Conservation (phyloP, 352 stramenopile species). For the Phytophthora sp. region DNA sequence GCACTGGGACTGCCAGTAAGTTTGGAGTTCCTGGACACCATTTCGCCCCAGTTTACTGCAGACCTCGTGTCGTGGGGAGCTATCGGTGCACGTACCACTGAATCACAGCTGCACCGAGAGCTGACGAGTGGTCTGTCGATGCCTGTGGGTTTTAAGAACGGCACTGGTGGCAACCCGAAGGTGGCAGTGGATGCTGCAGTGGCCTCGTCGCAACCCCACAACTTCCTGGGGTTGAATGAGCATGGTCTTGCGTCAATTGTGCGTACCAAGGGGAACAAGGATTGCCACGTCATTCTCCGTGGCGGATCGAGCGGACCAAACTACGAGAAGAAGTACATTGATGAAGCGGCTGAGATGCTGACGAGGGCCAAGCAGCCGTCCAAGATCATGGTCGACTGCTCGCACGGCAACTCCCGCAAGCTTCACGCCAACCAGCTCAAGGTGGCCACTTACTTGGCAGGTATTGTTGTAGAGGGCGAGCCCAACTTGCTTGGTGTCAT, state of each 20-base stretch:
- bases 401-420: constrained; percentile 89
- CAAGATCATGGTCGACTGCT: constrained; percentile 91
- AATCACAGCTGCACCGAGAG: constrained; percentile 85
- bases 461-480: constrained; percentile 69
- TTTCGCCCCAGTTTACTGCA: constrained; percentile 82
- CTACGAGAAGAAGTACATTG: constrained; percentile 79
- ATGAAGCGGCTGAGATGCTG: constrained; percentile 63
- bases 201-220: constrained; percentile 75
- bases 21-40: constrained; percentile 86
- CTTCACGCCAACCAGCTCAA: constrained; percentile 84
- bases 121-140: constrained; percentile 83
- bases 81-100: constrained; percentile 85
- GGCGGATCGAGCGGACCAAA: constrained; percentile 81
- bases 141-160: constrained; percentile 89
- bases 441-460: constrained; percentile 70
- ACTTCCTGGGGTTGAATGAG: constrained; percentile 84
- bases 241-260: constrained; percentile 86
- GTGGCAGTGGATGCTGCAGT: constrained; percentile 81
- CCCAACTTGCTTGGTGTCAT: constrained; percentile 80
- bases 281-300: constrained; percentile 87
- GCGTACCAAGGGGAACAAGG: constrained; percentile 83
- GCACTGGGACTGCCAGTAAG: constrained; percentile 74
- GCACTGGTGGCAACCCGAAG: constrained; percentile 80
- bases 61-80: constrained; percentile 85
- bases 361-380: constrained; percentile 66